Base-by-base conservation (phyloP, 2,329 filamentous ascomycete species). In the Clarireedia homoeocarpa region DNA sequence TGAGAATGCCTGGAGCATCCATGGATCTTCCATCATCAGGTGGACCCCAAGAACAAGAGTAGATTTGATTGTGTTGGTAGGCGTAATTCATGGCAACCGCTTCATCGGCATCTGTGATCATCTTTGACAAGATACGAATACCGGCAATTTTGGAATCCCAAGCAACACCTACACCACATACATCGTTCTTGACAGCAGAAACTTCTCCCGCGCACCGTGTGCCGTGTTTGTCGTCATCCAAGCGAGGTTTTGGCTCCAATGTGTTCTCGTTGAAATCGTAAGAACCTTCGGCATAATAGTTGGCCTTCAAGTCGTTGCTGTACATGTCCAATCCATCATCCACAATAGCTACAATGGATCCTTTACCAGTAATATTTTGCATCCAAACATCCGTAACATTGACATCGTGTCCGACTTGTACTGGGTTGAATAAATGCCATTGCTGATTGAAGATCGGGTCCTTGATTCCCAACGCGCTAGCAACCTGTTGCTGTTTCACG, bases 21-120 rank as follows among this genome's bases (percentile, higher is more conserved):
- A 99, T 99, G 24, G 90, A 91, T 59, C 79, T 78, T 47, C 94
- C 94, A 69, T 97, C 91, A 66, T 99, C 94, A 0, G 91, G 89
- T 7, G 94, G 94, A 0, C 94, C 94, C 94, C 94, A 99, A 0
- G 94, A 99, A 74, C 94, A 99, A 0, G 94, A 99, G 73, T 96
- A 99, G 58, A 99, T 97, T 58, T 96, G 84, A 69, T 96, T 99
- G 59, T 92, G 77, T 66, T 96, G 85, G 66, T 84, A 94, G 60
- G 87, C 88, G 74, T 92, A 97, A 72, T 95, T 96, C 78, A 99
- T 85, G 23, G 94, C 89, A 30, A 86, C 77, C 24, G 94, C 91
- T 72, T 99, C 94, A 67, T 99, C 94, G 27, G 88, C 85, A 69
- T 99, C 94, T 51, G 85, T 87, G 62, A 99, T 96, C 49, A 89